Percentiles rank a stretch among this genome's conserved stretches.
Conservation (phyloP, 116 monocot species). For the Phalaenopsis hybrid region DNA sequence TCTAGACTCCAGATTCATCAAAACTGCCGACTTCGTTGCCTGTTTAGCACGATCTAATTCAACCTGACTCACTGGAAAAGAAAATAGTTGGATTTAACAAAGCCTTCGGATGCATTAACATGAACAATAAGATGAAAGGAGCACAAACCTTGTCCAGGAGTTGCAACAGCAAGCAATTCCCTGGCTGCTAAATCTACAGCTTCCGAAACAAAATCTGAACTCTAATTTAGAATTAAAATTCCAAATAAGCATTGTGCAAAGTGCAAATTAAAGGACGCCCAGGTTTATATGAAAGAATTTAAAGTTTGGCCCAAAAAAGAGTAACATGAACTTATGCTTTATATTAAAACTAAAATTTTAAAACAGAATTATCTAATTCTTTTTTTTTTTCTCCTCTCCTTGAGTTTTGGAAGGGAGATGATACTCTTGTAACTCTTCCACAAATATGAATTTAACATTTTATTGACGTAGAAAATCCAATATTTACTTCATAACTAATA, state of each 20-base stretch:
- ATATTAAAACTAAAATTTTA: not conserved
- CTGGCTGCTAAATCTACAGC: slow-evolving; percentile 83
- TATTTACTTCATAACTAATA: not conserved
- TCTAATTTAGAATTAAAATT: slow-evolving; percentile 20
- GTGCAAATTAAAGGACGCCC: not conserved
- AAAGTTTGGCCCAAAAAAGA: not conserved
- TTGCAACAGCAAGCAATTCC: slow-evolving; percentile 73
- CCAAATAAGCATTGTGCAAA: not conserved
- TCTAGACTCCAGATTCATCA: slow-evolving; percentile 90
- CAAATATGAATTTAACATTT: not conserved
- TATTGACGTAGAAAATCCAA: not conserved
- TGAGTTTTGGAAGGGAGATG: not conserved
- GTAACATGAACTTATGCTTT: not conserved
- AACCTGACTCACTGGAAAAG: slow-evolving; percentile 56
- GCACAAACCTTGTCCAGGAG: slow-evolving; percentile 76
- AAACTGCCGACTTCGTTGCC: slow-evolving; percentile 71
- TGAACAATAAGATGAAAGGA: not conserved
- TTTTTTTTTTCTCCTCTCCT: not conserved
- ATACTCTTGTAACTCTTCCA: not conserved
- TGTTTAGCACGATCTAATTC: slow-evolving; percentile 84
- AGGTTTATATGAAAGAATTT: not conserved
- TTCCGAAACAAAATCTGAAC: slow-evolving; percentile 64
- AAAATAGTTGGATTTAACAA: not conserved
- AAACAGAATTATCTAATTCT: no score
- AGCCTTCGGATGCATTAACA: not conserved